These are phyloP conservation scores for Aspergillus pseudoglaucus DNA, from an alignment of 2,329 filamentous ascomycete species.

Conservation along the genomic window DNA sequence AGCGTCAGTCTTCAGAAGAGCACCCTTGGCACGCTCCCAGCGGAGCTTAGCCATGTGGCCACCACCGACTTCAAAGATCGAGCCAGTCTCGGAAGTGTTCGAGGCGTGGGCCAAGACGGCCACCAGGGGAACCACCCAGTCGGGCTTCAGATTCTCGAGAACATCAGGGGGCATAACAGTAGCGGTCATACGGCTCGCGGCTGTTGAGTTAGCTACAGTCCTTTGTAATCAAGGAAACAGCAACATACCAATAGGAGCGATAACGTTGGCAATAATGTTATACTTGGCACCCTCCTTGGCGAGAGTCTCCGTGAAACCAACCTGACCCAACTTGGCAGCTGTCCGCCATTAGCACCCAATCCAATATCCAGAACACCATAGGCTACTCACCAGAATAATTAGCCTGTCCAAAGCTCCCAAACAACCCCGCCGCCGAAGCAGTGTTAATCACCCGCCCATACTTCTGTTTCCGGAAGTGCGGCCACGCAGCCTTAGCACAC, in stretches of 20 bases:
- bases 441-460: conserved; percentile 96
- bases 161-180: conserved; percentile 95
- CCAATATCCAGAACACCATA: neutral
- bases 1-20: conserved; percentile 81
- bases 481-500: conserved; percentile 90
- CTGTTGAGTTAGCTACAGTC: conserved; percentile 33
- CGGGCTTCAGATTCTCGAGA: conserved; percentile 75
- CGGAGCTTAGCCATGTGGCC: conserved; percentile 88
- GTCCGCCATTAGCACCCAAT: conserved; percentile 20
- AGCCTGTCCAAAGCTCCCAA: conserved; percentile 89
- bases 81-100: conserved; percentile 74
- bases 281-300: conserved; percentile 98
- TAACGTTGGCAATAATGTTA: conserved; percentile 92
- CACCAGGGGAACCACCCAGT: conserved; percentile 92
- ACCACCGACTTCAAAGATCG: conserved; percentile 89
- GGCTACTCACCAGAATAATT: conserved; percentile 71
- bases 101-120: conserved; percentile 80
- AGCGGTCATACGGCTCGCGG: conserved; percentile 90
- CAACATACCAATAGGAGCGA: conserved; percentile 68
- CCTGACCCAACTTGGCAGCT: conserved; percentile 89
- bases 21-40: conserved; percentile 89
- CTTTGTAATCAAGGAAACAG: neutral
- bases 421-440: conserved; percentile 88
- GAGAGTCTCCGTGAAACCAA: conserved; percentile 95
- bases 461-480: conserved; percentile 97